Evolutionary conservation across 75 land plant species (phyloP).

Genomic region (Azolla pinnata): DNA sequence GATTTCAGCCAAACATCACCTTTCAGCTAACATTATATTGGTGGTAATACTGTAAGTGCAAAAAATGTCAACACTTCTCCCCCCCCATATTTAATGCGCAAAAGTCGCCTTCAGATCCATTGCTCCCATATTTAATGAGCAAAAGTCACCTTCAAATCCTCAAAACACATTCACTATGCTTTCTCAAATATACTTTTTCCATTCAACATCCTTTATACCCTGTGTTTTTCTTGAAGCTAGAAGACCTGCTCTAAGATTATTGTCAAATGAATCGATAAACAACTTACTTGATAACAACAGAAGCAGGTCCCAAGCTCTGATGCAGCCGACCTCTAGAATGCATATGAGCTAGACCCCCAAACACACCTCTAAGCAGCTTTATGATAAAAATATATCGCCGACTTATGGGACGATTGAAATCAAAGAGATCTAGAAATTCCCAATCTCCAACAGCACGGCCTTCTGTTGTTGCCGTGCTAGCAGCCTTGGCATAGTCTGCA

Average conservation of each 20-base stretch:
- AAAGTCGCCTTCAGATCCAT: neutral
- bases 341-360: slow-evolving; percentile 79
- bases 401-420: slow-evolving; percentile 33
- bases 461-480: slow-evolving; percentile 57
- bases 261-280: too few relatives aligned
- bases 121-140: neutral
- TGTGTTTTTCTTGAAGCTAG: too few relatives aligned
- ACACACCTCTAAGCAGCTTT: slow-evolving; percentile 60
- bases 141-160: neutral
- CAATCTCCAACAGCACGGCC: slow-evolving; percentile 32
- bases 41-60: too few relatives aligned
- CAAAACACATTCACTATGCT: neutral
- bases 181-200: too few relatives aligned
- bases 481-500: slow-evolving; percentile 72
- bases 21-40: too few relatives aligned
- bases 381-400: slow-evolving; percentile 47
- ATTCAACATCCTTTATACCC: too few relatives aligned
- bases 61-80: too few relatives aligned
- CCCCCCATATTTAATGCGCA: too few relatives aligned
- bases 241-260: too few relatives aligned
- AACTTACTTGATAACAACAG: slow-evolving; percentile 87
- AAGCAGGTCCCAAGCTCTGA: slow-evolving; percentile 97
- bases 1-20: too few relatives aligned
- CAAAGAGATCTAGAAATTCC: slow-evolving; percentile 60
- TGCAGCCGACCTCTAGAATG: slow-evolving; percentile 77